phyloP scores from a whole-genome alignment of 108 stramenopile genomes.

The Stephanodiscus minutulus region DNA sequence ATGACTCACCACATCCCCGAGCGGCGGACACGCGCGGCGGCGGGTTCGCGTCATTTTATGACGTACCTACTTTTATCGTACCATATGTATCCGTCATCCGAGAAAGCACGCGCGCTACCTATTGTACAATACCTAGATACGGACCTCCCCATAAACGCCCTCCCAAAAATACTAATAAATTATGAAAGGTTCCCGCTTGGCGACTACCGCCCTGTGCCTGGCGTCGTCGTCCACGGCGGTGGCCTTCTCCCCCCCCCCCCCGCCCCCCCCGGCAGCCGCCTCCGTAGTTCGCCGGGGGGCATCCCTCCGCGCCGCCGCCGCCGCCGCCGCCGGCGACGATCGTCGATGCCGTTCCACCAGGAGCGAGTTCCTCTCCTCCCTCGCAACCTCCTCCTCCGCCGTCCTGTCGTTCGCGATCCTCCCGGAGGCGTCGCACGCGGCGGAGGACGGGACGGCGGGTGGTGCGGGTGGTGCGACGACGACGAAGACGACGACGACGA shows the following conservation, averaged over 20 bases:
- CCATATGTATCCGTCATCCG: no score
- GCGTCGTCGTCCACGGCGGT: neutral
- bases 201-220: slow-evolving; percentile 3
- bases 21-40: no score
- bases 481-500: neutral
- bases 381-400: neutral
- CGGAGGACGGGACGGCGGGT: neutral
- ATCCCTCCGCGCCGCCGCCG: neutral
- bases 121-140: no score
- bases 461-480: no score
- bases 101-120: no score
- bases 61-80: no score
- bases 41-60: no score
- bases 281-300: neutral
- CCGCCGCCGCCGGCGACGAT: neutral
- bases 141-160: no score
- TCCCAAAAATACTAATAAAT: no score
- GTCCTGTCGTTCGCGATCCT: neutral
- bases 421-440: neutral
- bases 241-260: slow-evolving; percentile 5
- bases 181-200: neutral
- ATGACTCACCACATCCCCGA: no score
- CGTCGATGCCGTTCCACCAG: neutral
- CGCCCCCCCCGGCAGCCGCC: neutral
- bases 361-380: neutral